phyloP scores from a whole-genome alignment of 768 basidiomycete genomes.

The Suillus clintonianus region DNA sequence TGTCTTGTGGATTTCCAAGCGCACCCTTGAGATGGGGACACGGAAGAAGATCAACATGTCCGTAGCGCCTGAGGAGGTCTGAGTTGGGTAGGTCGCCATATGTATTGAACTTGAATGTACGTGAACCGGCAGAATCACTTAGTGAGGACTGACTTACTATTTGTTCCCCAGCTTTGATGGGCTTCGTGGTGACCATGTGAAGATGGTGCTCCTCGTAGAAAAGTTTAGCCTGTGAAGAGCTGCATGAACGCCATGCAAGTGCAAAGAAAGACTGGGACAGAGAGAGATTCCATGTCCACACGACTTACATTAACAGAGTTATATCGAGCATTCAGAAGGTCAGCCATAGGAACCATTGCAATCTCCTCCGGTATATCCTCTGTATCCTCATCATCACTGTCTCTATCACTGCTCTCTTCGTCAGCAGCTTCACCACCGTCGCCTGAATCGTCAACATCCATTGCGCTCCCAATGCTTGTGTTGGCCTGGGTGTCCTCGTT shows the following conservation, averaged over 20 bases:
- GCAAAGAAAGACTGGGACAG: neutral
- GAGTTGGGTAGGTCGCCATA: slow-evolving; percentile 93
- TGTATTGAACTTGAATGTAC: slow-evolving; percentile 76
- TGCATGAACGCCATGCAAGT: slow-evolving; percentile 4
- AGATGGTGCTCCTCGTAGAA: slow-evolving; percentile 75
- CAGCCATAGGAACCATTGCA: slow-evolving; percentile 95
- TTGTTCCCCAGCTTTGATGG: slow-evolving; percentile 78
- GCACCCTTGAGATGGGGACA: slow-evolving; percentile 38
- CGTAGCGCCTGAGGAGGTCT: slow-evolving; percentile 91
- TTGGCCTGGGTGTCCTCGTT: slow-evolving; percentile 34
- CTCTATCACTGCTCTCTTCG: slow-evolving; percentile 43
- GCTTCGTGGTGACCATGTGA: slow-evolving; percentile 79
- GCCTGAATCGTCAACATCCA: slow-evolving; percentile 32
- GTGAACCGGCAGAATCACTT: neutral
- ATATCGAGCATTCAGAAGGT: slow-evolving; percentile 90
- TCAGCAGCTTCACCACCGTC: slow-evolving; percentile 18
- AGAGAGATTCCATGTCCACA: neutral
- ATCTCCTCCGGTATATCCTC: slow-evolving; percentile 67
- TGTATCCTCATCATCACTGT: slow-evolving; percentile 47
- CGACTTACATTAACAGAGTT: slow-evolving; percentile 77
- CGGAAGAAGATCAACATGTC: slow-evolving; percentile 81
- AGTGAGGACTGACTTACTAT: slow-evolving; percentile 58
- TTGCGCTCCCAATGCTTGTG: slow-evolving; percentile 20
- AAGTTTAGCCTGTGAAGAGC: slow-evolving; percentile 65
- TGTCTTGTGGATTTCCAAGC: slow-evolving; percentile 74